phyloP scores from a whole-genome alignment of 345 rosid genomes.

The Erysimum cheiranthoides region DNA sequence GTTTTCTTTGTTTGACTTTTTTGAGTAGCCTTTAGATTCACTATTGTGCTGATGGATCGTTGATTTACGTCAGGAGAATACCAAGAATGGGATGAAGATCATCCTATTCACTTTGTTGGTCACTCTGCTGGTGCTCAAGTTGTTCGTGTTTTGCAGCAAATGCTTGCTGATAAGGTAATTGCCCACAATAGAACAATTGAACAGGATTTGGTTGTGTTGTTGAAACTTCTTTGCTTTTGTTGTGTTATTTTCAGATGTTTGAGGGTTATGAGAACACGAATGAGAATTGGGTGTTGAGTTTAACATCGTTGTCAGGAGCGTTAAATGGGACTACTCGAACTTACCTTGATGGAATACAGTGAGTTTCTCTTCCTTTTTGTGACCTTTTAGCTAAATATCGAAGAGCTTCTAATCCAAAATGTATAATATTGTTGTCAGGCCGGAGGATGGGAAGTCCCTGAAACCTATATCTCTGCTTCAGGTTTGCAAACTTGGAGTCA shows the following conservation, averaged over 20 bases:
- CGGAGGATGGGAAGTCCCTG: conserved; percentile 82
- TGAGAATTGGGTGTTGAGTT: conserved; percentile 92
- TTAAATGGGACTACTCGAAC: conserved; percentile 95
- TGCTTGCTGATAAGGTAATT: conserved; percentile 91
- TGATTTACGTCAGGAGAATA: conserved; percentile 66
- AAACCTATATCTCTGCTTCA: conserved; percentile 81
- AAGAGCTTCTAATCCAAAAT: conserved; percentile 11
- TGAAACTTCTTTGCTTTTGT: conserved; percentile 22
- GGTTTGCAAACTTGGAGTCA: conserved; percentile 76
- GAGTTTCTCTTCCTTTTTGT: conserved; percentile 44
- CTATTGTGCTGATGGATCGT: conserved; percentile 23
- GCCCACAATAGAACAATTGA: not conserved
- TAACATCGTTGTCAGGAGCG: conserved; percentile 93
- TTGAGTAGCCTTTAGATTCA: conserved; percentile 7
- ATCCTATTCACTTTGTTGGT: conserved; percentile 96
- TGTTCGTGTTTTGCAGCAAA: conserved; percentile 96
- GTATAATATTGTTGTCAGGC: conserved; percentile 51
- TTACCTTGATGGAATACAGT: conserved; percentile 94
- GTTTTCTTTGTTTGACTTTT: not conserved
- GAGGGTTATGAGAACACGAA: conserved; percentile 77
- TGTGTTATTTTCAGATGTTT: conserved; percentile 60
- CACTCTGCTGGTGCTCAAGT: conserved; percentile 99
- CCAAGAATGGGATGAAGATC: conserved; percentile 94
- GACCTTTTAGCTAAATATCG: not conserved
- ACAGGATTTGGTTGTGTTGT: conserved; percentile 15